phyloP scores from a whole-genome alignment of 1,284 basidiomycete species.

The Ganoderma leucocontextum region DNA sequence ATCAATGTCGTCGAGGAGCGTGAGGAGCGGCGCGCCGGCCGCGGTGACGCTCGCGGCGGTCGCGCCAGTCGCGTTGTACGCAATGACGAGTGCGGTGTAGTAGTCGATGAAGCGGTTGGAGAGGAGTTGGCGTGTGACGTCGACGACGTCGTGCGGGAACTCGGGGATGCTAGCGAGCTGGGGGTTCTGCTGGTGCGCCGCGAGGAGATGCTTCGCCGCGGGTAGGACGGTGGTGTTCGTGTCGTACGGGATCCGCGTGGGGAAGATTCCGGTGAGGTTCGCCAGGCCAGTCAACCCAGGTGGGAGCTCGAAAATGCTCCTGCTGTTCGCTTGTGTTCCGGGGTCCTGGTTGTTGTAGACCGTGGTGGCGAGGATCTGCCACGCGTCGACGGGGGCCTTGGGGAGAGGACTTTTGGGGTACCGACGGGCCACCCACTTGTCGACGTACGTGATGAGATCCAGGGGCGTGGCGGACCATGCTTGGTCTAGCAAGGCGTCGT shows the following conservation, averaged over 20 bases:
- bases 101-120: constrained; percentile 49
- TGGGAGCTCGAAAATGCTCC: constrained; percentile 50
- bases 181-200: constrained; percentile 37
- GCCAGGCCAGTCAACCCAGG: constrained; percentile 45
- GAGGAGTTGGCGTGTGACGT: constrained; percentile 51
- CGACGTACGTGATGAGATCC: constrained; percentile 43
- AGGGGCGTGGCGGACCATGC: constrained; percentile 49
- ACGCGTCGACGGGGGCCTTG: constrained; percentile 43
- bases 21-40: constrained; percentile 41
- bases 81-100: constrained; percentile 43
- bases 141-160: constrained; percentile 53
- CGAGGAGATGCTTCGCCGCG: constrained; percentile 46
- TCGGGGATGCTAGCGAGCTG: constrained; percentile 42
- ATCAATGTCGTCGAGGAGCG: constrained; percentile 48
- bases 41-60: constrained; percentile 34
- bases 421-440: constrained; percentile 47
- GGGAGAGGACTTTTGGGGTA: constrained; percentile 44
- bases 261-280: constrained; percentile 44
- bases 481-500: constrained; percentile 52
- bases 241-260: constrained; percentile 50
- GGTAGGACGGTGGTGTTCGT: constrained; percentile 47
- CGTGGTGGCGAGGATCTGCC: constrained; percentile 48
- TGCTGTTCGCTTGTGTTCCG: constrained; percentile 48
- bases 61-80: constrained; percentile 39
- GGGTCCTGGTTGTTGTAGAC: constrained; percentile 50